Evolutionary conservation across 164 flowering plant species (phyloP), one percentile per base, ranked within the genome.

Genomic region (Kalanchoe fedtschenkoi): DNA sequence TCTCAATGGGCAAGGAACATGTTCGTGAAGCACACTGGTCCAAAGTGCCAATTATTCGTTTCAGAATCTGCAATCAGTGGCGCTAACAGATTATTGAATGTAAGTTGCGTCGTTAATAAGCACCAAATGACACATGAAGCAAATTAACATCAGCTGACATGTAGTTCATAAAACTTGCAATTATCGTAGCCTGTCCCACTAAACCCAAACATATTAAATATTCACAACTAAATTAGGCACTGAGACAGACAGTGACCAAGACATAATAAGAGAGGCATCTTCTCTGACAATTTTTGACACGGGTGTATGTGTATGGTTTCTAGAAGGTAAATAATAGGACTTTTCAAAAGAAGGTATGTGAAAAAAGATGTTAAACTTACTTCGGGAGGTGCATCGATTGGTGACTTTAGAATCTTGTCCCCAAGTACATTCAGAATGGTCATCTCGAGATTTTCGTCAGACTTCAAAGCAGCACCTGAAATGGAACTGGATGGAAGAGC

Each of bases 1-100:
- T 87, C 70, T 84, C 87, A 69, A 91, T 66, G 17, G 96, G 99
- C 80, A 95, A 82, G 67, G 83, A 77, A 77, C 85, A 79, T 58
- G 96, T 91, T 24, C 99, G 87, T 55, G 99, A 95, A 69, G 97
- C 97, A 83, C 99, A 95, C 7, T 85, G 90, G 69, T 95, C 99
- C 68, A 95, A 71, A 55, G 96, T 86, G 46, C 80, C 77, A 69
- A 95, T 75, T 26, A 95, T 74, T 54, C 96, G 81, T 54, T 80
- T 77, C 65, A 95, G 53, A 70, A 89, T 75, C 99, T 95, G 83
- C 32, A 42, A 61, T 24, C n/a, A 22, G 28, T 37, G 15, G 15
- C 19, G 46, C 24, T 19, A 15, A 34, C 44, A 44, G 28, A 8
- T 51, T 43, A 56, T 6, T 33, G 58, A 35, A n/a, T n/a, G n/a